phyloP scores from a whole-genome alignment of 2,329 filamentous ascomycete species.

The Epichloe elymi region DNA sequence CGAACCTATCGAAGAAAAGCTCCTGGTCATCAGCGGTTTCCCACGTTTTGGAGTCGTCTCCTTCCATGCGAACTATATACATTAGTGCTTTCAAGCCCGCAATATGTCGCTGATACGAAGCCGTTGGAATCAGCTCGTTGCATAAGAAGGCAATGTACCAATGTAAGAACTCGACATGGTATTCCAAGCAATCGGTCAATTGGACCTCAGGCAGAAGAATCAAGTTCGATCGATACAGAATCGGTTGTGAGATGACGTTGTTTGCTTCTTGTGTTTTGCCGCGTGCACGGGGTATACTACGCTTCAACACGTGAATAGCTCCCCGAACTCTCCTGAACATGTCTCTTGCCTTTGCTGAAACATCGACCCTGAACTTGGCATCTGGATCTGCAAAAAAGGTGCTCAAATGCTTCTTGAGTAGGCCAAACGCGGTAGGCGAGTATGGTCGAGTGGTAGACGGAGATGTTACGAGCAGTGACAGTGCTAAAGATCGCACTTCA shows the following conservation, averaged over 20 bases:
- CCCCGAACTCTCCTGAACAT: constrained; percentile 65
- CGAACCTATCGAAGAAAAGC: constrained; percentile 29
- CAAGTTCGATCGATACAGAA: constrained; percentile 26
- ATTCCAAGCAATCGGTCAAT: constrained; percentile 26
- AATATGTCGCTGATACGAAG: constrained; percentile 83
- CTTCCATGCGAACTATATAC: constrained; percentile 54
- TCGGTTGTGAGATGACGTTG: constrained; percentile 13
- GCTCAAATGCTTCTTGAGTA: constrained; percentile 52
- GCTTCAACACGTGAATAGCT: constrained; percentile 43
- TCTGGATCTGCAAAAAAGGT: constrained; percentile 77
- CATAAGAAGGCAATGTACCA: constrained; percentile 66
- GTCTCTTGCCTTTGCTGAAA: constrained; percentile 60
- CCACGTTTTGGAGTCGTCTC: constrained; percentile 37
- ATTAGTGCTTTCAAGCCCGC: constrained; percentile 60
- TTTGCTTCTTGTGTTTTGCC: constrained; percentile 23
- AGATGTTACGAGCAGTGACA: constrained; percentile 69
- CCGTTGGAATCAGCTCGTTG: constrained; percentile 61
- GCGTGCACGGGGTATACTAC: constrained; percentile 25
- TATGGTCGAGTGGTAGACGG: constrained; percentile 63
- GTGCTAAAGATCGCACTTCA: constrained; percentile 62
- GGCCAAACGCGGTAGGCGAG: constrained; percentile 43
- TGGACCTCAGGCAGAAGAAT: constrained; percentile 25
- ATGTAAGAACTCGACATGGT: constrained; percentile 51
- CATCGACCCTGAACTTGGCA: constrained; percentile 71
- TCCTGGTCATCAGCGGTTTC: constrained; percentile 25